phyloP scores from a whole-genome alignment of 2,329 filamentous ascomycete species.

The Hymenoscyphus albidus region DNA sequence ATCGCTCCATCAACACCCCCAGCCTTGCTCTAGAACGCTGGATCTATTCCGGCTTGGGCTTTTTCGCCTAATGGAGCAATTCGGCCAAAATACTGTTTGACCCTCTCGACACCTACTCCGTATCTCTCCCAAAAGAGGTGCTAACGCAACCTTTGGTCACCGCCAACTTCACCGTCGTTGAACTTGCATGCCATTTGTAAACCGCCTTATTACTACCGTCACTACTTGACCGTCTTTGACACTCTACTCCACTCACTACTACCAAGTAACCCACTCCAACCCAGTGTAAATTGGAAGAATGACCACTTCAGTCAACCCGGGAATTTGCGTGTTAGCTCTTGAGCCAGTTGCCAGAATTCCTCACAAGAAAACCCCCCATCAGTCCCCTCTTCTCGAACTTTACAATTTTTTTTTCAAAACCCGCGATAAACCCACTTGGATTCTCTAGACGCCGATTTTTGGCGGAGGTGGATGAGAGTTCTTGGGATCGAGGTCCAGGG shows the following conservation, averaged over 20 bases:
- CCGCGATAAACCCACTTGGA: background rate
- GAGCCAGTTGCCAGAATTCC: background rate
- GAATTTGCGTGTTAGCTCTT: background rate
- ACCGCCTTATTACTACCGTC: background rate
- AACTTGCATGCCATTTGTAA: background rate
- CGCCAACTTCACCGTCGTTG: background rate
- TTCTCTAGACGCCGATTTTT: background rate
- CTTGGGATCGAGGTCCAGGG: background rate
- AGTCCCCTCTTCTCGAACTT: background rate
- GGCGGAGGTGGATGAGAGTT: background rate
- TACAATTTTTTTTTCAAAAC: no score
- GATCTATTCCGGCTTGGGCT: background rate
- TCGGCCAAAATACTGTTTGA: slow-evolving; percentile 4
- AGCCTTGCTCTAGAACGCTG: background rate
- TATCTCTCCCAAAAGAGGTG: background rate
- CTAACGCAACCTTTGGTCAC: background rate
- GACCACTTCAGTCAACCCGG: background rate
- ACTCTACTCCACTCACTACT: background rate
- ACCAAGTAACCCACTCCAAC: background rate
- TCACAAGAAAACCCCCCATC: background rate
- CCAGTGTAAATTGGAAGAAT: background rate
- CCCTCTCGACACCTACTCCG: background rate
- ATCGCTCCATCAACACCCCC: no score
- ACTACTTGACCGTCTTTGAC: background rate
- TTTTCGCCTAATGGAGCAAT: background rate